Conservation (phyloP, 257 asterid species). For the Lithospermum erythrorhizon region DNA sequence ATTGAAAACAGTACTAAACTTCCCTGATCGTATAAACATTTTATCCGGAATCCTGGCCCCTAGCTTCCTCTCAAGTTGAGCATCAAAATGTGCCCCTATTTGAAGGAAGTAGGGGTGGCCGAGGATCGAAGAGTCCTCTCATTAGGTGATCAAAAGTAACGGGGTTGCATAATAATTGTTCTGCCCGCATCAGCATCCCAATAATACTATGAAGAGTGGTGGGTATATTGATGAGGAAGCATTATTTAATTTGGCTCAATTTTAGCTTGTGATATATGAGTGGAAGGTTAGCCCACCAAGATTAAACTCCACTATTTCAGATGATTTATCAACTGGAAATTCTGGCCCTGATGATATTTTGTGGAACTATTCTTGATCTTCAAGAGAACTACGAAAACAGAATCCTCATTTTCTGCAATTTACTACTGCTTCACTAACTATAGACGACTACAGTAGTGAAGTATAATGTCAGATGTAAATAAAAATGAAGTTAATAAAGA, state of each 20-base stretch:
- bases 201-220: not conserved
- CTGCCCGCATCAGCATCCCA: not conserved
- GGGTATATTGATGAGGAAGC: slow-evolving; percentile 33
- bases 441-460: too few species aligned
- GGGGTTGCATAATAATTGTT: not conserved
- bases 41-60: too few species aligned
- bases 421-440: too few species aligned
- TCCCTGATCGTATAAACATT: slow-evolving; percentile 23
- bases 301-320: slow-evolving; percentile 16
- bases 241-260: slow-evolving; percentile 33
- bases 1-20: slow-evolving; percentile 26
- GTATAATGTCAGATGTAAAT: too few species aligned
- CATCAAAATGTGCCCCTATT: too few species aligned
- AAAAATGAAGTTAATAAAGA: too few species aligned
- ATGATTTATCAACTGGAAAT: slow-evolving; percentile 14
- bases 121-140: not conserved
- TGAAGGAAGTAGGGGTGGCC: slow-evolving; percentile 14
- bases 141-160: not conserved
- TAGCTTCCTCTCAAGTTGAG: too few species aligned
- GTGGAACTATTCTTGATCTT: slow-evolving; percentile 24
- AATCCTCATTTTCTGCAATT: too few species aligned
- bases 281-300: slow-evolving; percentile 39
- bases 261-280: slow-evolving; percentile 46
- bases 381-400: too few species aligned
- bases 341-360: slow-evolving; percentile 21